Evolutionary conservation across 305 asterid genomes (phyloP), one percentile per base, ranked within the genome.

Genomic region (Solanum hybrid): DNA sequence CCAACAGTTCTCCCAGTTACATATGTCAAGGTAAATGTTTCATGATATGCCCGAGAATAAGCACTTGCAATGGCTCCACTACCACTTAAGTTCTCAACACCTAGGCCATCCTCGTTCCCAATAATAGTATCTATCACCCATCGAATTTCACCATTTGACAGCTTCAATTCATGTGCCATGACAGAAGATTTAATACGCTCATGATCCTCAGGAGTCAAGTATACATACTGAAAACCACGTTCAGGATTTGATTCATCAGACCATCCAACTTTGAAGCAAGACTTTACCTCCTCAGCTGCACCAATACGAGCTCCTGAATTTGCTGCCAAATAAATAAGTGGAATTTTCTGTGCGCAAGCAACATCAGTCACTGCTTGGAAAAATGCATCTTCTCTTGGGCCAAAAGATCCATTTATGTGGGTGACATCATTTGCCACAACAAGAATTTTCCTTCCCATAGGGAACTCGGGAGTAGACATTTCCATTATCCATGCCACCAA

Each of bases 21-120:
- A 51, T 96, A 98, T 14, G 99, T 98, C 88, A 98, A 90, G 2
- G 99, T 98, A 89, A 98, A 98, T 11, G 99, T 97, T 90, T 98
- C 99, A 40, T 94, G 94, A 90, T 98, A 98, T 20, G 99, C 99
- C 92, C 96, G 92, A 11, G 99, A 98, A 92, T 97, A 98, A 5
- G 98, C 98, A 92, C 99, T 95, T 18, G 99, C 99, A 90, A 98
- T 98, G 88, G 99, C 99, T 79, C 99, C 99, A 76, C 99, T 97
- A 12, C 99, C 99, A 3, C 98, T 96, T 88, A 96, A 91, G 92
- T 95, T 98, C 90, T 98, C 99, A 18, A 95, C 98, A 86, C 99
- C 99, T 88, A 98, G 90, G 46, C 98, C 99, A 61, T 98, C 99
- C 91, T 97, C 97, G 85, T 94, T 94, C 71, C 99, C 99, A 2